Evolutionary conservation across 257 asterid species (phyloP), one percentile per base, ranked within the genome.

Genomic region (Pogostemon cablin): DNA sequence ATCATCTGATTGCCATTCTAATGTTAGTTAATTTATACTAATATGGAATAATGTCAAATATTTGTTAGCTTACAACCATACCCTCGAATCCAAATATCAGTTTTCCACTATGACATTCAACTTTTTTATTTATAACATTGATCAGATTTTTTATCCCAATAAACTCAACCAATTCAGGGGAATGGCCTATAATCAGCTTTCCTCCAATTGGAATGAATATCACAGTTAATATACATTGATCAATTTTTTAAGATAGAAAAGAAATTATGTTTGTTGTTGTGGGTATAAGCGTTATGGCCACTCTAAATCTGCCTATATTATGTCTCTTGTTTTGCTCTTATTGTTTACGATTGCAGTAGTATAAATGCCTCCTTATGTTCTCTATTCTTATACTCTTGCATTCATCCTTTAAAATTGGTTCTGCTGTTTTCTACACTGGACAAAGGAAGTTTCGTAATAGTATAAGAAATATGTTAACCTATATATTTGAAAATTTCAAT

Each of bases 81-180:
- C 99, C 96, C 80, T 86, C 90, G 67, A 86, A 89, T 72, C 97
- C 99, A 72, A 89, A 93, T 10, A 93, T 62, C 53, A 93, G 79
- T 74, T 91, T 91, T 67, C 97, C 97, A 7, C 35, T 67, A 39
- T 79, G 88, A 79, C 91, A 88, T 62, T 92, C 99, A 66, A 91
- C 84, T n/a, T 82, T 84, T 63, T 75, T 90, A 81, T 84, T 91
- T 42, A 93, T 82, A 43, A 81, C 90, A 78, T 76, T 86, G 52
- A 91, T 85, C 80, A 93, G 82, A 78, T 93, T 93, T 67, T 81
- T 85, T 90, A 85, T 89, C 74, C 99, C 99, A 71, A 86, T 82
- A 83, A 86, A 91, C 84, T 93, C 99, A 81, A 93, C 96, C 93
- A 85, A 79, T 81, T 93, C 99, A 56, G 97, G 99, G 67, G 99